phyloP scores from a whole-genome alignment of 2,329 filamentous ascomycete genomes.

The Gaeumannomyces sp. region DNA sequence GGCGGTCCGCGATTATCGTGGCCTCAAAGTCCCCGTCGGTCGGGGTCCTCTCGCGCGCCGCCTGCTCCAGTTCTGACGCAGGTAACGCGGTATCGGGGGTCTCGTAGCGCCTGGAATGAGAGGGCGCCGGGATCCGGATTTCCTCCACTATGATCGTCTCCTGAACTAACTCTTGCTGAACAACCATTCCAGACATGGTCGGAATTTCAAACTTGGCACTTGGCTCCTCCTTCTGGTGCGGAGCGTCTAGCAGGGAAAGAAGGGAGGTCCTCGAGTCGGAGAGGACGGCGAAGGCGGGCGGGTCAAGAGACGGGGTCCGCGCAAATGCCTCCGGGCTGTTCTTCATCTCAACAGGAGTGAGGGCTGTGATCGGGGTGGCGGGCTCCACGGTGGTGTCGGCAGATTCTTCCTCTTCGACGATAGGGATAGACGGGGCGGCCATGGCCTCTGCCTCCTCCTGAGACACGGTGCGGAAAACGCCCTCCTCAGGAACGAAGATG shows the following conservation, averaged over 20 bases:
- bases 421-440: slow-evolving; percentile 22
- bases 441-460: slow-evolving; percentile 44
- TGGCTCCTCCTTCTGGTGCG: slow-evolving; percentile 32
- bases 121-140: not conserved
- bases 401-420: slow-evolving; percentile 20
- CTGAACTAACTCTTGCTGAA: slow-evolving; percentile 1
- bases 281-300: slow-evolving; percentile 51
- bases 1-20: not conserved
- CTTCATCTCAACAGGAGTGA: slow-evolving; percentile 22
- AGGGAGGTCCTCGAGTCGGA: slow-evolving; percentile 51
- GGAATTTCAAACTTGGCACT: slow-evolving; percentile 31
- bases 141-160: slow-evolving; percentile 14
- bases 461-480: slow-evolving; percentile 56
- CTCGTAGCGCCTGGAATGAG: not conserved
- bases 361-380: slow-evolving; percentile 21
- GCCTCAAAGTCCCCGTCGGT: slow-evolving; percentile 1
- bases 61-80: slow-evolving; percentile 1
- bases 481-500: slow-evolving; percentile 56
- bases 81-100: not conserved
- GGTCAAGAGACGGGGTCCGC: slow-evolving; percentile 56
- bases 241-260: slow-evolving; percentile 54
- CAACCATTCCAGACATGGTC: slow-evolving; percentile 27
- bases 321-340: slow-evolving; percentile 38
- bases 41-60: not conserved
- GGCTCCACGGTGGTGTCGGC: slow-evolving; percentile 21